Evolutionary conservation across 1,284 basidiomycete species (phyloP), one percentile per base, ranked within the genome.

Genomic region (Somion occarium): DNA sequence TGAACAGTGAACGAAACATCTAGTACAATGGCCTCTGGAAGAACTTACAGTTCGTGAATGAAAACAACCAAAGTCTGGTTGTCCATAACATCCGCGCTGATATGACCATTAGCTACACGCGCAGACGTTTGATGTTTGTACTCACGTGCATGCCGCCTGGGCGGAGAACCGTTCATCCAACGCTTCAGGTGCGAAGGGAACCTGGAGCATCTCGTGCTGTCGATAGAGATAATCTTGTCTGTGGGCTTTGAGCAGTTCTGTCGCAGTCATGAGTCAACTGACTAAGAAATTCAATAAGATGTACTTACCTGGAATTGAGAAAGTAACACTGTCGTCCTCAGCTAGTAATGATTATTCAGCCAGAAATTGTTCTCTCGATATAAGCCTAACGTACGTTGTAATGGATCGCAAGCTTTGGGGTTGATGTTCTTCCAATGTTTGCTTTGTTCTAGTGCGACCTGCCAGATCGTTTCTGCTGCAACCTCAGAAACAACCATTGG

Each of bases 371-470:
- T 18, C 5, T 3, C 4, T 15, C 3, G 5, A 27, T 5, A 18
- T 3, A 30, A 13, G 30, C 30, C 45, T 7, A 30, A 48, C 55
- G n/a, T 56, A 84, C 88, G 82, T 73, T 88, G 85, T 50, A 79
- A 76, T 9, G 91, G 90, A 64, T 93, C 88, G 59, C 85, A 89
- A 15, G 80, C 74, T 64, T 85, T 87, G 0, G 85, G 84, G 61
- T 87, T 82, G 43, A 98, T 76, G 57, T 73, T 85, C 66, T 88
- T 92, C 97, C 97, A 99, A 63, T 90, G 91, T 64, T 85, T 87
- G 61, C 86, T 88, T 65, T 98, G 96, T 47, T 91, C 80, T 59
- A 81, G 80, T 2, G 91, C 87, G 3, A 96, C 93, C 46, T 92
- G 79, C 73, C 83, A 91, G 7, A 98, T 82, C 0, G 93, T 92